A percentile compares a stretch with the other conserved stretches of the same genome.
These are phyloP conservation scores for Fusarium brachygibbosum DNA, from an alignment of 2,329 filamentous ascomycete species.

Conservation along the genomic window DNA sequence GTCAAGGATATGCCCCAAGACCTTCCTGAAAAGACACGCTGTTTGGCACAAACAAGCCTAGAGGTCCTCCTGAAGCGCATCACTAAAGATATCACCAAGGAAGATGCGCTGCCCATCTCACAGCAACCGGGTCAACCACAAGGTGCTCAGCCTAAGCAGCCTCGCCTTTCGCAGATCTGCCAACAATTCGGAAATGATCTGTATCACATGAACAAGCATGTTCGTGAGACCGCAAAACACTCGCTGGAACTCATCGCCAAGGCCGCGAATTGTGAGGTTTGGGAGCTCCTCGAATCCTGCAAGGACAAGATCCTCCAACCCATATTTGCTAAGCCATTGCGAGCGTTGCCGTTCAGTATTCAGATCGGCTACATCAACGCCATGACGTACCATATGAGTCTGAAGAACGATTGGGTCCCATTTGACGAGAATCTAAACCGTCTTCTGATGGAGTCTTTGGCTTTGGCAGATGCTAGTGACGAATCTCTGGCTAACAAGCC, in stretches of 20 bases:
- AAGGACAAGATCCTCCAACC: conserved; percentile 90
- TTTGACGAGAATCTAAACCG: conserved; percentile 94
- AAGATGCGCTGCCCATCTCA: conserved; percentile 67
- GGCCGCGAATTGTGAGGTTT: conserved; percentile 81
- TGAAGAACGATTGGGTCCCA: conserved; percentile 88
- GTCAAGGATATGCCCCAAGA: conserved; percentile 98
- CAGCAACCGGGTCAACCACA: conserved; percentile 58
- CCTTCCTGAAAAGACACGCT: conserved; percentile 88
- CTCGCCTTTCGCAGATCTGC: conserved; percentile 81
- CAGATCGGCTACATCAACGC: conserved; percentile 99
- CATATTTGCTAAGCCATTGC: conserved; percentile 94
- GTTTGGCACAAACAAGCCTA: conserved; percentile 85
- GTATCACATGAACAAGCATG: conserved; percentile 95
- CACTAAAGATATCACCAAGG: conserved; percentile 82
- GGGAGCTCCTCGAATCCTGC: conserved; percentile 89
- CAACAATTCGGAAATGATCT: conserved; percentile 89
- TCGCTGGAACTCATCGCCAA: conserved; percentile 86
- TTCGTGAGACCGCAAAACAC: conserved; percentile 86
- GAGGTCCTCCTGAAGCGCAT: conserved; percentile 83
- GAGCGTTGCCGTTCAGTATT: conserved; percentile 91
- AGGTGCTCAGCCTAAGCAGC: conserved; percentile 60
- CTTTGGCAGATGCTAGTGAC: conserved; percentile 93
- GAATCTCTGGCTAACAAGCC: conserved; percentile 94
- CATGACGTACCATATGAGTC: conserved; percentile 91
- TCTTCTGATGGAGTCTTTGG: conserved; percentile 91